phyloP scores from a whole-genome alignment of 371 early-diverging fungal species.

The Saksenaea oblongispora region DNA sequence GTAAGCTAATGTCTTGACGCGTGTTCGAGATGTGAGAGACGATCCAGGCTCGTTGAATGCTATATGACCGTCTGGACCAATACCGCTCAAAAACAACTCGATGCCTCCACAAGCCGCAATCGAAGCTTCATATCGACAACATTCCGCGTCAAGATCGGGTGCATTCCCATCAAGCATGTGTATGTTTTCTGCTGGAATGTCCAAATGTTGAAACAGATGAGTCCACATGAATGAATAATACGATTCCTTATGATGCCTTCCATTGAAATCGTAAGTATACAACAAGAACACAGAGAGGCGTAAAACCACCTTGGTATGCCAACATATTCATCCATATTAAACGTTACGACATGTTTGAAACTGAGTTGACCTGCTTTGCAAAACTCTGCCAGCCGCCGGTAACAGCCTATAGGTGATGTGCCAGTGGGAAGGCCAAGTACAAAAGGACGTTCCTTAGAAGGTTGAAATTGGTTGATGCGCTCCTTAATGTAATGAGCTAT shows the following conservation, averaged over 20 bases:
- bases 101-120: slow-evolving; percentile 81
- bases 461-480: slow-evolving; percentile 78
- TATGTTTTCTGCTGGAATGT: slow-evolving; percentile 78
- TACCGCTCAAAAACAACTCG: slow-evolving; percentile 81
- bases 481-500: slow-evolving; percentile 80
- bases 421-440: slow-evolving; percentile 88
- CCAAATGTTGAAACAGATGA: slow-evolving; percentile 81
- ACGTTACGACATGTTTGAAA: slow-evolving; percentile 66
- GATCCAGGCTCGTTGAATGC: slow-evolving; percentile 94
- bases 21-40: slow-evolving; percentile 79
- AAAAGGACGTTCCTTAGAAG: slow-evolving; percentile 76
- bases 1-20: slow-evolving; percentile 89
- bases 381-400: slow-evolving; percentile 64
- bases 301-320: slow-evolving; percentile 25
- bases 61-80: slow-evolving; percentile 91
- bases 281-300: background rate
- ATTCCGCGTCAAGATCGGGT: slow-evolving; percentile 77
- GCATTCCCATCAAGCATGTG: slow-evolving; percentile 87
- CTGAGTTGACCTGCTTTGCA: slow-evolving; percentile 60
- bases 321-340: slow-evolving; percentile 80
- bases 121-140: slow-evolving; percentile 76
- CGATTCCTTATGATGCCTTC: slow-evolving; percentile 77
- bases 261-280: background rate
- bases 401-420: slow-evolving; percentile 80
- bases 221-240: slow-evolving; percentile 91